A percentile compares a stretch with the other conserved stretches of the same genome.
phyloP scores from a whole-genome alignment of 164 flowering plant genomes.

The Nelumbo lutea region DNA sequence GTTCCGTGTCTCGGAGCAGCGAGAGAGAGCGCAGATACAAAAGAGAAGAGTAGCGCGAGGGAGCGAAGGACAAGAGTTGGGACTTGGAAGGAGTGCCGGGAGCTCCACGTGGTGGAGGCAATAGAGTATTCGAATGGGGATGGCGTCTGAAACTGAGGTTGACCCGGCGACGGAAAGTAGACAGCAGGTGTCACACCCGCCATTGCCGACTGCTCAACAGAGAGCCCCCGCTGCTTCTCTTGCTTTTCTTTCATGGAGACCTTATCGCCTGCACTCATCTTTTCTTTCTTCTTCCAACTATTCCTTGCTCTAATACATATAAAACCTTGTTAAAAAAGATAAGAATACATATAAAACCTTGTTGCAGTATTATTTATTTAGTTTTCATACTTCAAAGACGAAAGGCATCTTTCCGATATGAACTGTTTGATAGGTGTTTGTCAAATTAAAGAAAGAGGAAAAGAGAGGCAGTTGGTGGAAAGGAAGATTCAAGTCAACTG shows the following conservation, averaged over 20 bases:
- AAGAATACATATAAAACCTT: no score
- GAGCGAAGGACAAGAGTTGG: constrained; percentile 26
- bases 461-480: no score
- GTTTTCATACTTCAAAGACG: no score
- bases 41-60: constrained; percentile 35
- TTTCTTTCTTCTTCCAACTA: background rate
- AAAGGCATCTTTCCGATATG: no score
- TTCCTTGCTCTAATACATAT: background rate
- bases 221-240: background rate
- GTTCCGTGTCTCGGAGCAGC: constrained; percentile 7
- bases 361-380: no score
- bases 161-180: constrained; percentile 18
- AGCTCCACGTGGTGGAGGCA: constrained; percentile 32
- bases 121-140: constrained; percentile 37
- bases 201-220: constrained; percentile 1
- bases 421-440: no score
- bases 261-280: background rate
- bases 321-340: no score
- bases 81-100: constrained; percentile 22
- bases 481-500: no score
- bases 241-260: background rate
- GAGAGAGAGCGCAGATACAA: constrained; percentile 35
- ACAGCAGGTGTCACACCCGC: constrained; percentile 10
- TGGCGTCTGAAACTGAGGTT: constrained; percentile 32
- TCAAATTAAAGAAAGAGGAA: no score